These are phyloP conservation scores for Hypoxylon rickii DNA, from an alignment of 495 filamentous ascomycete genomes.

Conservation along the genomic window DNA sequence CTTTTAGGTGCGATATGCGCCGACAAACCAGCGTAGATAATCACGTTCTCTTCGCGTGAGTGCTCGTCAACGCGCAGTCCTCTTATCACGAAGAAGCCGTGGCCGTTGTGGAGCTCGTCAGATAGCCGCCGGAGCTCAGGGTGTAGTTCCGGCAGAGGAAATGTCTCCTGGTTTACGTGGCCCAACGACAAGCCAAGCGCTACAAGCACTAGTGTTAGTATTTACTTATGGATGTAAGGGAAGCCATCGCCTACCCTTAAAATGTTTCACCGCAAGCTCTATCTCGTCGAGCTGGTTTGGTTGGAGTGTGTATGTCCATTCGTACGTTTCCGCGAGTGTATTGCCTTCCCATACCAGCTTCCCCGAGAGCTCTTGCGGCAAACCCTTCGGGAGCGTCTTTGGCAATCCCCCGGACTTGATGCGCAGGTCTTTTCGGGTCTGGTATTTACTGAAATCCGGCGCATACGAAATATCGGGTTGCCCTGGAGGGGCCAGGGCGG, in stretches of 20 bases:
- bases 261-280: slow-evolving; percentile 57
- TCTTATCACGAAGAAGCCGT: slow-evolving; percentile 64
- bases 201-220: slow-evolving; percentile 32
- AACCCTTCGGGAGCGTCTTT: slow-evolving; percentile 51
- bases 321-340: slow-evolving; percentile 51
- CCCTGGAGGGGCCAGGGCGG: slow-evolving; percentile 22
- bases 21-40: slow-evolving; percentile 64
- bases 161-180: slow-evolving; percentile 56
- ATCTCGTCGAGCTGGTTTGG: slow-evolving; percentile 58
- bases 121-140: slow-evolving; percentile 53
- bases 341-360: slow-evolving; percentile 63
- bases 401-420: slow-evolving; percentile 41
- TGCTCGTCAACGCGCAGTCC: slow-evolving; percentile 57
- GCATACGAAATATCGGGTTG: slow-evolving; percentile 62
- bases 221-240: too few species aligned
- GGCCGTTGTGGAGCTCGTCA: slow-evolving; percentile 57
- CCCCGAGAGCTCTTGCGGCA: slow-evolving; percentile 52
- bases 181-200: slow-evolving; percentile 52
- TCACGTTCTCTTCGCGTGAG: slow-evolving; percentile 60
- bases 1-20: slow-evolving; percentile 58
- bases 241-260: slow-evolving; percentile 49
- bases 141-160: slow-evolving; percentile 59
- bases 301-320: slow-evolving; percentile 57
- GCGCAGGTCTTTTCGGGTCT: slow-evolving; percentile 49
- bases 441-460: slow-evolving; percentile 59